These are phyloP conservation scores for Alternaria conjuncta DNA, from an alignment of 2,329 filamentous ascomycete species.

Conservation along the genomic window DNA sequence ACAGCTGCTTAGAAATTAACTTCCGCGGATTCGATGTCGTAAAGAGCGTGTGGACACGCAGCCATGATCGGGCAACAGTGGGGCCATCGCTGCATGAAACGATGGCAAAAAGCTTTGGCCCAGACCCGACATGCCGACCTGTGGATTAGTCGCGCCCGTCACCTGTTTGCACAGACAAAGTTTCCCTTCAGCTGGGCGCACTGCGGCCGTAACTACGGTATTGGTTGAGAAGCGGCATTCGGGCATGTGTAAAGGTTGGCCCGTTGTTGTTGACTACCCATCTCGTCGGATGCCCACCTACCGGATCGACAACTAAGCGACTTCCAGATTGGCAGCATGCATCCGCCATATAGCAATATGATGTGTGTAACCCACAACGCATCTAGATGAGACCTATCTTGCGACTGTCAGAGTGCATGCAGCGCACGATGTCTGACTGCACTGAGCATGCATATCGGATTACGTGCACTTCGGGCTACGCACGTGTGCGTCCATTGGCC, in stretches of 20 bases:
- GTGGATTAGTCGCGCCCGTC: not conserved
- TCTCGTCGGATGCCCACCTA: not conserved
- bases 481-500: not conserved
- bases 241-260: not conserved
- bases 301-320: not conserved
- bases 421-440: not conserved
- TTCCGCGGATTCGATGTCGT: slow-evolving; percentile 1
- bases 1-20: not conserved
- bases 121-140: slow-evolving; percentile 7
- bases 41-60: slow-evolving; percentile 2
- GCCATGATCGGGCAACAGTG: slow-evolving; percentile 12
- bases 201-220: not conserved
- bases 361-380: not conserved
- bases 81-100: slow-evolving; percentile 9
- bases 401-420: not conserved
- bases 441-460: not conserved
- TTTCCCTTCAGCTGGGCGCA: not conserved
- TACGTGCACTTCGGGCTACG: not conserved
- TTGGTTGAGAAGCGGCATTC: not conserved
- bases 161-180: not conserved
- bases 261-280: not conserved
- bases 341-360: not conserved
- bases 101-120: slow-evolving; percentile 1
- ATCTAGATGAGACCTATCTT: not conserved
- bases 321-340: not conserved